These are phyloP conservation scores for Colletotrichum coccodes DNA, from an alignment of 2,329 filamentous ascomycete genomes.

Conservation along the genomic window DNA sequence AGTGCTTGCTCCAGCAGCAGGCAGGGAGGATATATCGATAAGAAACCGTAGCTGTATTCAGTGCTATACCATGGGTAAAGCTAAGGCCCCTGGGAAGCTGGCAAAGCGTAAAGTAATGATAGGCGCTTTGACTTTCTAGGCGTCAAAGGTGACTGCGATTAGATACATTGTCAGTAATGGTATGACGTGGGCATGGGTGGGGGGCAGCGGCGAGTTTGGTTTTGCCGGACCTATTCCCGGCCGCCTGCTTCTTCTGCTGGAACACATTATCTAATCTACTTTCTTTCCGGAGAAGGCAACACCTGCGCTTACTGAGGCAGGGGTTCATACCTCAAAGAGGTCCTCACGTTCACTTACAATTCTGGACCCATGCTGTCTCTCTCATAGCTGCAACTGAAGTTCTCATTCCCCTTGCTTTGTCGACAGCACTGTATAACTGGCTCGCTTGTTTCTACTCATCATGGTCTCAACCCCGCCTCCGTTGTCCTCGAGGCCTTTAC, in stretches of 20 bases:
- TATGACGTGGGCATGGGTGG: slow-evolving; percentile 13
- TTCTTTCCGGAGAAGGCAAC: background rate
- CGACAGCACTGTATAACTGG: background rate
- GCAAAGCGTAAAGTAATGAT: background rate
- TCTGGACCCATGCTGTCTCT: background rate
- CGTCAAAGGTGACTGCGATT: background rate
- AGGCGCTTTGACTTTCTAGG: background rate
- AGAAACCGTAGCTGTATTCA: background rate
- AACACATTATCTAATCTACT: background rate
- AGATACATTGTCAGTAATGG: background rate
- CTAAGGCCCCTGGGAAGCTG: background rate
- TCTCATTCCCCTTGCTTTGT: background rate
- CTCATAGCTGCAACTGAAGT: background rate
- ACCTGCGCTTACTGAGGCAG: background rate
- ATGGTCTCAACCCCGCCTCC: slow-evolving; percentile 15
- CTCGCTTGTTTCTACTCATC: background rate
- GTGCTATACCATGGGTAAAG: background rate
- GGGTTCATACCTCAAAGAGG: background rate
- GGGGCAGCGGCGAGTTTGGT: slow-evolving; percentile 2
- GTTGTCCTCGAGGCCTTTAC: slow-evolving; percentile 7
- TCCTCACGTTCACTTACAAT: background rate
- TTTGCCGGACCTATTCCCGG: background rate
- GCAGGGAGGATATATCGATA: background rate
- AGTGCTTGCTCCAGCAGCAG: background rate
- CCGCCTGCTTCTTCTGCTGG: background rate